Base-by-base conservation (phyloP, 2,329 filamentous ascomycete species). In the Aspergillus terreus region DNA sequence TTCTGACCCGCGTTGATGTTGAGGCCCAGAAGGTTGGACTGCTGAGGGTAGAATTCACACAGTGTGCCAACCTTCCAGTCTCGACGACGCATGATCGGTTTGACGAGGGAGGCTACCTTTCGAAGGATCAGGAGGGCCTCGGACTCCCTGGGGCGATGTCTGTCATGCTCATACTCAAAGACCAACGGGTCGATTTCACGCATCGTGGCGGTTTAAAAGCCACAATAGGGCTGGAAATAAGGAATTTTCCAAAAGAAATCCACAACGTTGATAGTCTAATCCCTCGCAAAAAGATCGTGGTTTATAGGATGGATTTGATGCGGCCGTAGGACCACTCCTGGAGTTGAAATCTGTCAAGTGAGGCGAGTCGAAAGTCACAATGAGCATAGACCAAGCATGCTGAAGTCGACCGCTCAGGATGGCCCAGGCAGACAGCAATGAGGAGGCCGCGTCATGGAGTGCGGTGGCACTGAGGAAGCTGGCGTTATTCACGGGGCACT, bases 71-170 rank as follows among this genome's bases (percentile, higher is more conserved):
- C 89, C 56, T 78, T 86, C 89, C 91, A 97, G 50, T 80, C 80
- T 41, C 89, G 83, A 44, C 90, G 90, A 58, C 90, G 82, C 92
- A 97, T 97, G 56, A 97, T 89, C 15, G 92, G 92, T 69, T 96
- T 96, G 55, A 96, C 92, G 51, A 95, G 73, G 23, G 91, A 95
- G 2, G 90, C 90, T 38, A 95, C 80, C 70, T 88, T 92, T 63
- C 85, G 87, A 21, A 97, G 79, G 51, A 82, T 83, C 33, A 82
- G 64, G 3, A 81, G 65, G 10, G 79, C 79, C 54, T 82, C 79
- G n/a, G 72, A 67, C 55, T 78, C 75, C 10, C 78, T 71, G 10
- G 73, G 71, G 7, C 74, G 69, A 25, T 71, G 68, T 43, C 76
- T 75, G n/a, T 81, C 70, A 70, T 82, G 78, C 42, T 79, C 75